Base-by-base conservation (phyloP, 2,329 filamentous ascomycete species). In the Pyricularia grisea region DNA sequence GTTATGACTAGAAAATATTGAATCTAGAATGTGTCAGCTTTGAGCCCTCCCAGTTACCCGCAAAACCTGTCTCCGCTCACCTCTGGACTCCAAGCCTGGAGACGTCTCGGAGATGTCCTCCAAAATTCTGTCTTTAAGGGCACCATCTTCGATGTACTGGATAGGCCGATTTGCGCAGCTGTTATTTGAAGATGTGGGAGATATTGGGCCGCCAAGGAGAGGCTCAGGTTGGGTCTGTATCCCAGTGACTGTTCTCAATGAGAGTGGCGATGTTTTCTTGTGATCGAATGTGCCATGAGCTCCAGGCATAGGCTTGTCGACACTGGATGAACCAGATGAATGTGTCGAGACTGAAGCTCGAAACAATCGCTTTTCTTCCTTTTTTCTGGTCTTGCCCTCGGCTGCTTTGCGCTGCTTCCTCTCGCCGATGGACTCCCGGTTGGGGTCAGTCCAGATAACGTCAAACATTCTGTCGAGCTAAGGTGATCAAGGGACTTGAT, bases 371-470 rank as follows among this genome's bases (percentile, higher is more conserved):
- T 77, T 74, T 25, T 73, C 69, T 66, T 75, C 77, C 68, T 76
- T 78, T 27, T 75, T 78, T 30, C 67, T 31, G 20, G 30, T 64
- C 12, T 63, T 42, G 2, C 58, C 23, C 70, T 80, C 80, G 65
- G 75, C 73, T 71, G 82, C 81, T 72, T 86, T 87, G 66, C 81
- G 82, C 1, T 82, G 79, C 20, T 82, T 81, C 68, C 82, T 80
- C 74, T 88, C 82, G 2, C 85, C 84, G 20, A 87, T 81, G 10
- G 81, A 79, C 76, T 88, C 83, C 69, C 80, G 78, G 67, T 84
- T 79, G 27, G 83, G 83, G 69, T 87, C 85, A 4, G 84, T 84
- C 86, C 86, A 88, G 65, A 85, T 77, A 36, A 88, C 83, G 74
- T 87, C 85, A 74, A 86, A 88, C 86, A 88, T 88, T 66, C 7